Evolutionary conservation across 1,284 basidiomycete species (phyloP), one percentile per base, ranked within the genome.

Genomic region (Erythrobasidium hasegawianum): DNA sequence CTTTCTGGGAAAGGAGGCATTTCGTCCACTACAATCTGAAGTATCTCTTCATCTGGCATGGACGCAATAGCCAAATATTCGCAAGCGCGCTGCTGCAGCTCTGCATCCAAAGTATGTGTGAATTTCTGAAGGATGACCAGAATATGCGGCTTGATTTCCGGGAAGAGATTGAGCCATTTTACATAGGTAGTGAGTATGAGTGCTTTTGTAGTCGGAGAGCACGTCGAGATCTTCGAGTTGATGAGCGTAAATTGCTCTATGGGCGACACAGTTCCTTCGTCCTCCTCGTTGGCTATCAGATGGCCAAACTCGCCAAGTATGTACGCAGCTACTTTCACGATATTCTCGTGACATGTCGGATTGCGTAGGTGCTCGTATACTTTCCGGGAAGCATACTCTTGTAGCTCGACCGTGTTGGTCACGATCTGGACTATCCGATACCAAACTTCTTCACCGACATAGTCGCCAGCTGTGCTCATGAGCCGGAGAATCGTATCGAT

Each of bases 111-210:
- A 39, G 97, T 91, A 75, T 96, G 91, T 22, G 90, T 87, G 78
- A 97, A 98, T n/a, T 92, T 89, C 73, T 97, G 92, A 75, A 99
- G 95, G 69, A 98, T 91, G 77, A 88, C 90, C 74, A 97, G 76
- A 22, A 99, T 84, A 75, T 96, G 92, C 22, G 87, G 84, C 72
- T 95, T 94, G 79, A 99, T 97, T 78, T 98, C 96, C 7, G 96
- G 96, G 80, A 98, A 99, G 59, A 98, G 87, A 77, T 98, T 98
- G 70, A 97, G 90, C 95, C 92, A 96, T 82, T 99, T 99, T 81
- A 97, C 87, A 77, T 99, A 99, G 0, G 96, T 97, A 7, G 95
- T 95, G 14, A 99, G 81, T 24, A 98, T 83, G 50, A 99, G 82
- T 0, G 94, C 89, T 33, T 95, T 86, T 5, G 96, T 98, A 27